phyloP scores from a whole-genome alignment of 441 rosid genomes.

The Populus hybrid region DNA sequence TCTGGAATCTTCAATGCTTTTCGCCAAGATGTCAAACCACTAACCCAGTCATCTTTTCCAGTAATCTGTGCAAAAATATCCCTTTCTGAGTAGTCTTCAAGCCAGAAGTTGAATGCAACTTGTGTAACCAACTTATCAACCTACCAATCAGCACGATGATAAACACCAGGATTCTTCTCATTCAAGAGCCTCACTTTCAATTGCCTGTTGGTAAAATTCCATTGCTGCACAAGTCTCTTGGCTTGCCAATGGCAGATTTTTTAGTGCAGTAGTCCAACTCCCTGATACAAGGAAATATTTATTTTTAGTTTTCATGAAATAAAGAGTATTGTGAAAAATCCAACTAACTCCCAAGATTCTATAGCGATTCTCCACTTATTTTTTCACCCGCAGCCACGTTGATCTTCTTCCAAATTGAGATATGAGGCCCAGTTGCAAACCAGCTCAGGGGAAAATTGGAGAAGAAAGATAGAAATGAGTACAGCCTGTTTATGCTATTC shows the following conservation, averaged over 20 bases:
- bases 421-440: not conserved
- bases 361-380: not conserved
- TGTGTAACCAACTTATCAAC: conserved; percentile 83
- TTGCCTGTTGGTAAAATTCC: conserved; percentile 86
- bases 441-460: not conserved
- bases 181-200: conserved; percentile 68
- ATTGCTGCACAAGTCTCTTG: conserved; percentile 86
- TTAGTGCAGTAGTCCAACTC: conserved; percentile 54
- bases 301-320: not conserved
- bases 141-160: conserved; percentile 87
- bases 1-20: conserved; percentile 68
- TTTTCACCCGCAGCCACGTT: not conserved
- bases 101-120: conserved; percentile 92
- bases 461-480: conserved; percentile 1
- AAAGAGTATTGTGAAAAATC: not conserved
- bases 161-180: conserved; percentile 57
- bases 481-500: conserved; percentile 1
- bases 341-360: not conserved
- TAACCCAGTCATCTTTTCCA: conserved; percentile 86
- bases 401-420: not conserved
- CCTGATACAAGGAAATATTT: conserved; percentile 37
- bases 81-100: conserved; percentile 80
- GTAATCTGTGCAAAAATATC: conserved; percentile 69
- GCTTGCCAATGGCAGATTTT: conserved; percentile 72
- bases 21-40: conserved; percentile 81